Evolutionary conservation across 1,139 yeast genomes (phyloP).

Genomic region (Sugiyamaella castrensis): DNA sequence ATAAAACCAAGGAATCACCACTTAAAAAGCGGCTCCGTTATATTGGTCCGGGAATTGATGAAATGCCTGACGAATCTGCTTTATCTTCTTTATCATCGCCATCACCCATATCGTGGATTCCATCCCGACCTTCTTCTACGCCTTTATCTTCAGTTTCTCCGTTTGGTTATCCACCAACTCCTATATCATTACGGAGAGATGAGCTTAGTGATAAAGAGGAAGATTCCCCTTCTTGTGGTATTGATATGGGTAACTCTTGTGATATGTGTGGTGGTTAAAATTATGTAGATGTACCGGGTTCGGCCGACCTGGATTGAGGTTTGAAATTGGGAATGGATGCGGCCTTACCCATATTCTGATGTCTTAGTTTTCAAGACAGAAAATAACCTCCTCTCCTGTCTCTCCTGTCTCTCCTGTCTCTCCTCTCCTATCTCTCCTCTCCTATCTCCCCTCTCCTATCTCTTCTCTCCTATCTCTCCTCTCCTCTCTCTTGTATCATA

Average conservation of each 20-base stretch:
- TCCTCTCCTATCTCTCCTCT: too few relatives aligned
- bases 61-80: too few relatives aligned
- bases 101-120: neutral
- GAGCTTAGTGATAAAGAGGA: neutral
- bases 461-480: too few relatives aligned
- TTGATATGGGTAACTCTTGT: constrained; percentile 54
- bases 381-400: too few relatives aligned
- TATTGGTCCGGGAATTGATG: constrained; percentile 3
- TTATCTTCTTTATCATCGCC: neutral
- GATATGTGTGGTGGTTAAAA: constrained; percentile 89
- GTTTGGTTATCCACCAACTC: constrained; percentile 23
- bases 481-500: too few relatives aligned
- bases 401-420: too few relatives aligned
- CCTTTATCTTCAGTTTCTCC: constrained; percentile 24
- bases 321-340: too few relatives aligned
- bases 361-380: too few relatives aligned
- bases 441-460: too few relatives aligned
- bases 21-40: constrained; percentile 7
- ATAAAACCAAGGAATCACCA: constrained; percentile 14
- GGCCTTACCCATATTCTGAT: too few relatives aligned
- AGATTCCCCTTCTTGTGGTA: neutral
- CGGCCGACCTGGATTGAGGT: too few relatives aligned
- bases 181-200: neutral
- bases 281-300: too few relatives aligned
- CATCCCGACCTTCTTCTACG: constrained; percentile 16